A percentile compares a stretch with the other conserved stretches of the same genome.
phyloP scores from a whole-genome alignment of 2,329 filamentous ascomycete genomes.

The Nemania diffusa region DNA sequence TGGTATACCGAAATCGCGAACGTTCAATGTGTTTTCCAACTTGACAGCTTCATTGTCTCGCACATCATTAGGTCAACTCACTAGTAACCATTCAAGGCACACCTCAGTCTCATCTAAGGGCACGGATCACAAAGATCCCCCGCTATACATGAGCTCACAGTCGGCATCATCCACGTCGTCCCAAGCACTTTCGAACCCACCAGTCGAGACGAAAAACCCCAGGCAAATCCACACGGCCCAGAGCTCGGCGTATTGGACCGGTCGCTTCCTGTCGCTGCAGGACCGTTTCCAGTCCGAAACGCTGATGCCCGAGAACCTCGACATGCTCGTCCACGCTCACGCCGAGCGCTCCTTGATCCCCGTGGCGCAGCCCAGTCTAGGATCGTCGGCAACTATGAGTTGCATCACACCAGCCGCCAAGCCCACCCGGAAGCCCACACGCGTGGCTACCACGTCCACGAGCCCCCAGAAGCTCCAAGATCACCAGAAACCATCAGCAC shows the following conservation, averaged over 20 bases:
- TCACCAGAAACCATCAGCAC: neutral
- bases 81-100: slow-evolving; percentile 57
- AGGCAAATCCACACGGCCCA: slow-evolving; percentile 55
- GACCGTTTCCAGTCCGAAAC: slow-evolving; percentile 63
- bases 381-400: slow-evolving; percentile 35
- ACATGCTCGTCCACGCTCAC: slow-evolving; percentile 39
- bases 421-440: neutral
- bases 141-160: slow-evolving; percentile 18
- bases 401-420: slow-evolving; percentile 20
- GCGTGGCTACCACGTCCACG: neutral
- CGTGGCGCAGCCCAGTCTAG: slow-evolving; percentile 25
- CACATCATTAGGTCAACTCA: slow-evolving; percentile 47
- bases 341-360: slow-evolving; percentile 34
- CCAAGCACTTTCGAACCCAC: slow-evolving; percentile 8
- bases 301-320: slow-evolving; percentile 47
- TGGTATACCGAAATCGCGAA: slow-evolving; percentile 57
- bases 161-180: slow-evolving; percentile 29
- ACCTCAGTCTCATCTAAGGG: slow-evolving; percentile 47
- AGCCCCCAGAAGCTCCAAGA: slow-evolving; percentile 15
- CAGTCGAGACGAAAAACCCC: slow-evolving; percentile 31
- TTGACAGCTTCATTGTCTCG: slow-evolving; percentile 59
- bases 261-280: slow-evolving; percentile 67
- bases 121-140: slow-evolving; percentile 11
- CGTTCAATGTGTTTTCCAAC: slow-evolving; percentile 57
- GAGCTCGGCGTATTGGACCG: slow-evolving; percentile 68